Conservation (phyloP, 2,329 filamentous ascomycete species). For the Ceratocystis cubensis region DNA sequence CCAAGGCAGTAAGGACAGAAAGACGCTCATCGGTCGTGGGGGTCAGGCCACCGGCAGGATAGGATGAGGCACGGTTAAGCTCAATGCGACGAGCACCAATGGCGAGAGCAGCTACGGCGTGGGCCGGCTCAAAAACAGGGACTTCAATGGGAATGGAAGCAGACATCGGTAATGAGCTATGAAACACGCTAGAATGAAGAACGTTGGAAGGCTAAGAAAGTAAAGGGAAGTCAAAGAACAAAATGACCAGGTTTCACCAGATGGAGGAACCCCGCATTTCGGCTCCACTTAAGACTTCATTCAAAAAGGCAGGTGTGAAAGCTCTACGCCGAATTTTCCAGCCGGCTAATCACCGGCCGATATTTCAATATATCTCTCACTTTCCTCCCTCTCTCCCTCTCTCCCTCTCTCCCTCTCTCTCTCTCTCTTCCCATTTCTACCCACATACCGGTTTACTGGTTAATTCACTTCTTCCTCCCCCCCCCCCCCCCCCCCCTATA, state of each 20-base stretch:
- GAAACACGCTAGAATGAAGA: not conserved
- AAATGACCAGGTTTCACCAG: not conserved
- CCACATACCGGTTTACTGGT: not conserved
- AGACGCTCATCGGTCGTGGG: slow-evolving; percentile 33
- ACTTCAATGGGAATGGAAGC: slow-evolving; percentile 34
- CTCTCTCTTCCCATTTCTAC: not conserved
- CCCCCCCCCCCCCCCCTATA: slow-evolving; percentile 19
- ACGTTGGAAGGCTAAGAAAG: not conserved
- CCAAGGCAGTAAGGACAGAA: slow-evolving; percentile 19
- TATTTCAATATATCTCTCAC: too few relatives aligned
- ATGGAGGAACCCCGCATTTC: not conserved
- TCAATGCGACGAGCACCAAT: slow-evolving; percentile 41
- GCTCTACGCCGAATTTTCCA: not conserved
- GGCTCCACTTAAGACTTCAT: slow-evolving; percentile 12
- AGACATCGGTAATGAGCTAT: slow-evolving; percentile 21
- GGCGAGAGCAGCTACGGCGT: slow-evolving; percentile 31
- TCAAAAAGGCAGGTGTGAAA: not conserved
- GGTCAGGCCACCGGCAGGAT: slow-evolving; percentile 39
- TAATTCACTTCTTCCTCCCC: too few relatives aligned
- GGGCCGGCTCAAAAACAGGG: slow-evolving; percentile 38
- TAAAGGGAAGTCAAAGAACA: not conserved
- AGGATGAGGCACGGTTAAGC: slow-evolving; percentile 41
- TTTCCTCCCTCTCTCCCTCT: too few relatives aligned
- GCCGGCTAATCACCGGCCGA: not conserved
- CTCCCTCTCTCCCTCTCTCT: too few relatives aligned